Percentiles rank a stretch among this genome's conserved stretches.
Conservation (phyloP, 164 flowering plant genomes). For the Nymphaea thermarum region DNA sequence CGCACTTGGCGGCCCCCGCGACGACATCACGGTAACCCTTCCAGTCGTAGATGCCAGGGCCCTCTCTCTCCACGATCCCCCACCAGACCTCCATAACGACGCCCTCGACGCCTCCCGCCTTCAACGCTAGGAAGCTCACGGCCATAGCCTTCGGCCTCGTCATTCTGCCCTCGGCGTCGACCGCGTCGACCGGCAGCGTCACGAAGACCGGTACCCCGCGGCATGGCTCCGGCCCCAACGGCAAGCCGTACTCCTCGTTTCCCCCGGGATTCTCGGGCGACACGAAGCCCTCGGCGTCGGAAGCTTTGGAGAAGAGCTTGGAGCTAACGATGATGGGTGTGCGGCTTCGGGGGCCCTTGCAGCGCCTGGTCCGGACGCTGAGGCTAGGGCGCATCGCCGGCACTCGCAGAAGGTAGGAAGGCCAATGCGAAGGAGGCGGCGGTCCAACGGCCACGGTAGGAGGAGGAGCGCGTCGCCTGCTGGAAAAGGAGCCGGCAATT, state of each 20-base stretch:
- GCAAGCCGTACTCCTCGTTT: conserved; percentile 27
- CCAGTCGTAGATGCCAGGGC: conserved; percentile 51
- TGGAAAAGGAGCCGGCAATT: too few species aligned
- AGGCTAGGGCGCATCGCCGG: too few species aligned
- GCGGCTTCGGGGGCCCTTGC: neutral
- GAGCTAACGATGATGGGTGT: neutral
- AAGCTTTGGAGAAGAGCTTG: conserved; percentile 17
- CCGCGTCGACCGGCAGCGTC: conserved; percentile 33
- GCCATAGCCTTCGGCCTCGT: conserved; percentile 24
- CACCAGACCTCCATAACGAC: conserved; percentile 72
- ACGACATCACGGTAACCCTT: conserved; percentile 43
- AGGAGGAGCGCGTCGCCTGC: too few species aligned
- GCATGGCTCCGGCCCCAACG: conserved; percentile 11
- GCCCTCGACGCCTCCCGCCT: conserved; percentile 54
- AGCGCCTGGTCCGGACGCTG: too few species aligned
- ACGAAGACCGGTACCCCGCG: conserved; percentile 43
- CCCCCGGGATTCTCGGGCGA: conserved; percentile 18
- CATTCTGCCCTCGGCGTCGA: conserved; percentile 15
- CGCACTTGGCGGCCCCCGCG: conserved; percentile 25
- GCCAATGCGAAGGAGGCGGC: too few species aligned
- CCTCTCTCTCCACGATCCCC: conserved; percentile 61
- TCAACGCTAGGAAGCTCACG: conserved; percentile 34
- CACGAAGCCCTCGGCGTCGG: conserved; percentile 21
- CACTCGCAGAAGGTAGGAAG: too few species aligned
- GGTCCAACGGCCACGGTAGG: too few species aligned